Evolutionary conservation across 2,329 filamentous ascomycete genomes (phyloP), one percentile per base, ranked within the genome.

Genomic region (Cephalotrichum gorgonifer): DNA sequence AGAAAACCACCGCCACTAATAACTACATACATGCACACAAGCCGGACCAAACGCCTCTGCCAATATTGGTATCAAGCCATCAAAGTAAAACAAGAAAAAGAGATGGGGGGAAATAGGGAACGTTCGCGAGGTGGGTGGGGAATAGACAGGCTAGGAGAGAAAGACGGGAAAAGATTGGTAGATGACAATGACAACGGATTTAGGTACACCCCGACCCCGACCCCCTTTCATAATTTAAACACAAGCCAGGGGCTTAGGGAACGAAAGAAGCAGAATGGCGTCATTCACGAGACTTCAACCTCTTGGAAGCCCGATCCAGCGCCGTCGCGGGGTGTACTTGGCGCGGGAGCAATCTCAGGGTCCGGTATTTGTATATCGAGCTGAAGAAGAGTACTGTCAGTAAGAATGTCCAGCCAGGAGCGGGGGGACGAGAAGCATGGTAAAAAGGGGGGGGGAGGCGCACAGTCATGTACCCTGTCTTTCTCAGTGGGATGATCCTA

Each of bases 391-490:
- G n/a, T n/a, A 25, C 2, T 17, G 25, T 47, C 17, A 28, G 20
- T 39, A 39, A 17, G 22, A 38, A 2, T 9, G 5, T 20, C n/a
- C n/a, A 39, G 2, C 9, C 20, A 11, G n/a, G 35, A 38, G 28
- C 4, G 22, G 25, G 31, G 15, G 26, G 25, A n/a, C 1, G 6
- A 48, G 15, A 6, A 56, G n/a, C n/a, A n/a, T n/a, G n/a, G n/a
- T n/a, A n/a, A n/a, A n/a, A n/a, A n/a, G n/a, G n/a, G n/a, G n/a
- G 33, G 31, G 15, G 31, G 6, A 35, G 41, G 64, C 81, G 68
- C 67, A 86, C 83, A 56, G 76, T 89, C 81, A 95, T 83, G 64
- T 95, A 96, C 1, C 87, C 91, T 35, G 90, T 95, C 58, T 83
- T 77, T 58, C 89, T 78, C 56, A 95, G 67, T 35, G 86, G 78